Evolutionary conservation across 1,284 basidiomycete genomes (phyloP), one percentile per base, ranked within the genome.

Genomic region (Tilletia setariae): DNA sequence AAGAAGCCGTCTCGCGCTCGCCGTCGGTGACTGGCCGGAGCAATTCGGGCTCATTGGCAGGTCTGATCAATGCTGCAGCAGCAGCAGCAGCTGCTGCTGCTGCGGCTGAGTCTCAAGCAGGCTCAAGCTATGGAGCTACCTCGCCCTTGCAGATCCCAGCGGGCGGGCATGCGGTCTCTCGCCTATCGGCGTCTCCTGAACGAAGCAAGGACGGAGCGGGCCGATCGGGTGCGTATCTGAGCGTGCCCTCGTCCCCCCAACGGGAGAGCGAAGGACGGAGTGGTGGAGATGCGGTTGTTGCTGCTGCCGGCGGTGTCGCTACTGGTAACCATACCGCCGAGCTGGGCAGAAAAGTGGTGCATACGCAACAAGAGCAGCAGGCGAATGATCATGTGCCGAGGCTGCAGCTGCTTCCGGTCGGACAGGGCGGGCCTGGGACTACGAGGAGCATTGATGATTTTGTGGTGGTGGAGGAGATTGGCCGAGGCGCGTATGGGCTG

Each of bases 401-500:
- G 47, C 25, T 21, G n/a, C 8, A 7, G 47, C 53, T 25, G 15
- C 15, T 61, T 16, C 56, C 56, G 28, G 56, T 71, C 70, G 16
- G 46, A 15, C 46, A 53, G 62, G 49, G 71, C 65, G 64, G 40
- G 42, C 40, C 66, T 70, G 8, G 56, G 63, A 32, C 53, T 30
- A 21, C n/a, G 65, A 66, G 42, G 40, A 65, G 11, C 66, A 79
- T 81, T 59, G 64, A 71, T 25, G 77, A 80, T 63, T 82, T 78
- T 64, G 75, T 77, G 32, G 69, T 82, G 15, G 67, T 75, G 0
- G 71, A 72, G 1, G 76, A 80, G 56, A 74, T 82, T 21, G 74
- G 95, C 28, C 88, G 93, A 69, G 95, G 95, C n/a, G 95, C 95
- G 15, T 98, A 98, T 83, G 95, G 95, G 0, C 86, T 98, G 56